Evolutionary conservation across 768 basidiomycete species (phyloP), one percentile per base, ranked within the genome.

Genomic region (Sporobolomyces roseus): DNA sequence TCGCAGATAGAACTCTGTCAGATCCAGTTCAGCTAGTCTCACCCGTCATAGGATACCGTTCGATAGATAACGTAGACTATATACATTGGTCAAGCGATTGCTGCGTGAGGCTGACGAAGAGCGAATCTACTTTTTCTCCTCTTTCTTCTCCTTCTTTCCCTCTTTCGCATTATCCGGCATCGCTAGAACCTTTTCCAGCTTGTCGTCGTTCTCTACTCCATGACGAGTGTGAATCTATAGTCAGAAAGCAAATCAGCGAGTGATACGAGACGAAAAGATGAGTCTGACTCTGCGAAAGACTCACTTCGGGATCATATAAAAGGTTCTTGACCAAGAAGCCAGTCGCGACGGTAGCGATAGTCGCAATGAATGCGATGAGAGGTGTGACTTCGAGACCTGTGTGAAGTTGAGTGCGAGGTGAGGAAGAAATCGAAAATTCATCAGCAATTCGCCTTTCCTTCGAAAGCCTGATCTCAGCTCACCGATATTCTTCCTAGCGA

Each of bases 351-450:
- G 49, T 3, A 19, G 23, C 58, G 32, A 60, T 60, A 13, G 45
- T 48, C 2, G n/a, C 58, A 25, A 60, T 60, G 30, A 60, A 48
- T 4, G 45, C 58, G 27, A 60, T 23, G 43, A 60, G 49, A 33
- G 58, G 58, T 8, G 58, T 60, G 4, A 60, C 45, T 29, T 60
- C 58, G 16, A 60, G 45, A 45, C 56, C 45, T 9, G 49, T 60
- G 7, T 48, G 45, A 46, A 23, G 10, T 7, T 23, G 23, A 6
- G 12, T 46, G 21, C 45, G 38, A 41, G 38, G 10, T 41, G 38
- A 41, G 38, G 38, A 41, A 17, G 9, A 17, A 41, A 9, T 41
- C 38, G 38, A 41, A 41, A 17, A 41, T n/a, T n/a, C n/a, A n/a
- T n/a, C n/a, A n/a, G n/a, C n/a, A n/a, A n/a, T n/a, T n/a, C n/a